Evolutionary conservation across 2,329 filamentous ascomycete species (phyloP), one percentile per base, ranked within the genome.

Genomic region (Arthrobotrys sphaeroides): DNA sequence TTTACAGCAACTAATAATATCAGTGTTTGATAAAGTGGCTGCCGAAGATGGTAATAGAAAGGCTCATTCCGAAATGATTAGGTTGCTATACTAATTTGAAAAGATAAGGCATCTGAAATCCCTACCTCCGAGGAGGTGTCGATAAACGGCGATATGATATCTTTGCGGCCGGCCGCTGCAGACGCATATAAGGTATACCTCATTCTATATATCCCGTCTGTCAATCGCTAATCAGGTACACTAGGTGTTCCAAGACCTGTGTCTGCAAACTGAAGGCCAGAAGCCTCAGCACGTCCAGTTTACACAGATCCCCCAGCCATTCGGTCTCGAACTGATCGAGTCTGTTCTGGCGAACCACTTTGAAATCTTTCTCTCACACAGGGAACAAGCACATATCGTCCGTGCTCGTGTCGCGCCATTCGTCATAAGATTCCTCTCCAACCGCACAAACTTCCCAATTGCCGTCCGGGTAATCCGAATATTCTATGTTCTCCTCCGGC

Each of bases 281-380:
- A 89, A 90, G 42, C 90, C 94, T 2, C 89, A 92, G 77, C 97
- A 94, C 80, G 86, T 99, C 40, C 89, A 89, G 31, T 91, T 95
- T 79, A 89, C 91, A 10, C 88, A 88, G 2, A 86, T 98, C 7
- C 89, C 92, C 0, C 89, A 93, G 79, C 90, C 91, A 0, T 95
- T 96, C 79, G 92, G 93, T 4, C 84, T 99, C 0, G 95, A 99
- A 81, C 86, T 98, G 65, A 93, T 99, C 79, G 94, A 97, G 83
- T 94, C 93, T 0, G 89, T 97, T 61, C 84, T 99, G 73, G 90
- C 91, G 22, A 96, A 94, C 79, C 93, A 97, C 84, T 88, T 90
- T n/a, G 85, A 86, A 60, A 88, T 96, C 26, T 95, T 98, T 81
- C 85, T 89, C 16, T 85, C 86, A 2, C 93, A 97, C 80, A 86